These are phyloP conservation scores for Xylaria sp. DNA, from an alignment of 2,329 filamentous ascomycete species.

Conservation along the genomic window DNA sequence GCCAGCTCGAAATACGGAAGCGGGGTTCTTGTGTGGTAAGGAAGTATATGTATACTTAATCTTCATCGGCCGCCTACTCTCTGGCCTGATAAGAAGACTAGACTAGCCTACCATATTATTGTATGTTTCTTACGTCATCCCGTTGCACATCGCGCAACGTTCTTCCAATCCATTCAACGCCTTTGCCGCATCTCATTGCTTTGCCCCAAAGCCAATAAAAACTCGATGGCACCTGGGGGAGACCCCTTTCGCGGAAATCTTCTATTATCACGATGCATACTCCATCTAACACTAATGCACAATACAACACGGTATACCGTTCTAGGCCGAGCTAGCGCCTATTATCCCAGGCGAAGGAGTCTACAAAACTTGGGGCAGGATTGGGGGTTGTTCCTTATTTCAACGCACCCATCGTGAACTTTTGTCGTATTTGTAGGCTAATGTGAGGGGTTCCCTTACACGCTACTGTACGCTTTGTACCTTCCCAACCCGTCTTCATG, in stretches of 20 bases:
- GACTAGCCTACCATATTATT: background rate
- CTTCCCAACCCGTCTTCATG: background rate
- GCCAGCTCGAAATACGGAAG: background rate
- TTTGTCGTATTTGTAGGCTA: background rate
- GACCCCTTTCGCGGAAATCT: background rate
- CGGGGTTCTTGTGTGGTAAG: background rate
- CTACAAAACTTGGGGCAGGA: conserved; percentile 3
- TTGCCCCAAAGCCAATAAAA: background rate
- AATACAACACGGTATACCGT: background rate
- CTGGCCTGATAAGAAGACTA: no score
- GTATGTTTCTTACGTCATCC: conserved; percentile 11
- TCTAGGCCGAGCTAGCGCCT: conserved; percentile 23
- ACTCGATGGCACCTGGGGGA: background rate
- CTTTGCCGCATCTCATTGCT: conserved; percentile 15
- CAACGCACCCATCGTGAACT: background rate
- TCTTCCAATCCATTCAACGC: background rate
- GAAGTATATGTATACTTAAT: background rate
- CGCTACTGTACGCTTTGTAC: background rate
- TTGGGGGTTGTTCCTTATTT: background rate
- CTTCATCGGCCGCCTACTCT: background rate
- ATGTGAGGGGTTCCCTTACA: background rate
- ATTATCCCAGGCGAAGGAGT: background rate
- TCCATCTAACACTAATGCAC: background rate
- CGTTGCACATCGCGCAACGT: background rate
- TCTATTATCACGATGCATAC: background rate